Base-by-base conservation (phyloP, 1,284 basidiomycete genomes). In the Ustilago tritici region DNA sequence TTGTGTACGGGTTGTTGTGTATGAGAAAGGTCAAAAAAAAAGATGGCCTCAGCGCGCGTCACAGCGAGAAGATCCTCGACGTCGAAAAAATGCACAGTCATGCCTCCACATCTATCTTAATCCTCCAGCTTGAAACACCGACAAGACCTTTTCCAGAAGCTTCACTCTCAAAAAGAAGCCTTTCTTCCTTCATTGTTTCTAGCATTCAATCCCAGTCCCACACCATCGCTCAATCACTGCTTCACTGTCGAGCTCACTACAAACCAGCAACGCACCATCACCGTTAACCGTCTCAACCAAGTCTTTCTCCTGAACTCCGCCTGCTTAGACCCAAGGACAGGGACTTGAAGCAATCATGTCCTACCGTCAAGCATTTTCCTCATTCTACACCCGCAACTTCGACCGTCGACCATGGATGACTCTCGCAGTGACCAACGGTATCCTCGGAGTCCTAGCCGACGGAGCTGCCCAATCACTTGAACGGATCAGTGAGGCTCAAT, bases 381-480 rank as follows among this genome's bases (percentile, higher is more conserved):
- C 81, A 2, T 83, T 84, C 71, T 86, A 86, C 65, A 60, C 77
- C 11, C 79, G 77, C 55, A 80, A 78, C 46, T 86, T 85, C 47
- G 81, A 80, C 12, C 62, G 72, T 10, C 70, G 74, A 17, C 85
- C 85, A 0, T 86, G 82, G 81, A 32, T 75, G 46, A 86, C 85
- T 2, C 76, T 86, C 11, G 84, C 82, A 1, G 73, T 83, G 17
- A 80, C 85, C 34, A 86, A 86, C 71, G 85, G 82, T 11, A 40
- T 68, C 1, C 71, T 86, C 14, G 73, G 79, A 28, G 71, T 81
- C 6, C 17, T 85, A 12, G 84, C 83, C 12, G 85, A 86, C 49
- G 71, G 69, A 5, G 76, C 83, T 10, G 85, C 85, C 0, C 85
- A 86, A 59, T 61, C 62, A 0, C 70, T 84, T n/a, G 84, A 85